phyloP scores from a whole-genome alignment of 768 basidiomycete species.

The Phylloporus sp. region DNA sequence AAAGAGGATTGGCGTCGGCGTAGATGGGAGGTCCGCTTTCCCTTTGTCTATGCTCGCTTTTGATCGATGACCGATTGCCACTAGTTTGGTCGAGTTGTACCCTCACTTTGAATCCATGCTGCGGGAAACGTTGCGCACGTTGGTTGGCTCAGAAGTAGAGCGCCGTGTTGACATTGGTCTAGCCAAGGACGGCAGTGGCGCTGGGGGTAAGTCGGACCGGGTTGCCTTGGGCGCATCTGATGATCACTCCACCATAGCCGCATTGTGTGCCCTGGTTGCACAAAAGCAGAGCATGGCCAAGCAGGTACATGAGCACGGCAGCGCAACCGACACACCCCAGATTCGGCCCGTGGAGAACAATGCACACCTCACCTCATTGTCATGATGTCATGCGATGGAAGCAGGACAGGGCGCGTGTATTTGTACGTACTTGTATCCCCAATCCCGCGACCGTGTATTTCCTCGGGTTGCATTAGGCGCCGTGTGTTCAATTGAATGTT shows the following conservation, averaged over 20 bases:
- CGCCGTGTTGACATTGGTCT: slow-evolving; percentile 78
- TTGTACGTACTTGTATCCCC: slow-evolving; percentile 9
- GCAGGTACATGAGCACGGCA: slow-evolving; percentile 10
- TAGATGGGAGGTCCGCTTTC: slow-evolving; percentile 80
- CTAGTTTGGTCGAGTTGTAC: slow-evolving; percentile 86
- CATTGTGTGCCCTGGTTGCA: slow-evolving; percentile 67
- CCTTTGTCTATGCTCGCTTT: not conserved
- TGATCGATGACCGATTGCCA: not conserved
- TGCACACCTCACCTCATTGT: slow-evolving; percentile 20
- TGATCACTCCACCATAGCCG: slow-evolving; percentile 46
- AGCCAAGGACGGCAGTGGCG: slow-evolving; percentile 97
- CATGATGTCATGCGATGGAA: slow-evolving; percentile 8
- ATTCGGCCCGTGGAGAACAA: slow-evolving; percentile 9
- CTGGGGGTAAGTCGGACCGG: slow-evolving; percentile 69
- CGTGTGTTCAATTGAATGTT: not conserved
- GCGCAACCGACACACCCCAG: slow-evolving; percentile 2
- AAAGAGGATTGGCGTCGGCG: slow-evolving; percentile 70
- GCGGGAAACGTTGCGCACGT: slow-evolving; percentile 62
- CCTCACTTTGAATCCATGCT: slow-evolving; percentile 77
- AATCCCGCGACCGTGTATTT: slow-evolving; percentile 3
- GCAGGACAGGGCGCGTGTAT: not conserved
- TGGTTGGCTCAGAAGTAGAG: slow-evolving; percentile 82
- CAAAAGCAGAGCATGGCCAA: slow-evolving; percentile 21
- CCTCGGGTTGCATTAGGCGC: slow-evolving; percentile 6
- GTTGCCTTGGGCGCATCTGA: not conserved